Evolutionary conservation across 2,329 filamentous ascomycete genomes (phyloP).

Genomic region (Metarhizium guizhouense): DNA sequence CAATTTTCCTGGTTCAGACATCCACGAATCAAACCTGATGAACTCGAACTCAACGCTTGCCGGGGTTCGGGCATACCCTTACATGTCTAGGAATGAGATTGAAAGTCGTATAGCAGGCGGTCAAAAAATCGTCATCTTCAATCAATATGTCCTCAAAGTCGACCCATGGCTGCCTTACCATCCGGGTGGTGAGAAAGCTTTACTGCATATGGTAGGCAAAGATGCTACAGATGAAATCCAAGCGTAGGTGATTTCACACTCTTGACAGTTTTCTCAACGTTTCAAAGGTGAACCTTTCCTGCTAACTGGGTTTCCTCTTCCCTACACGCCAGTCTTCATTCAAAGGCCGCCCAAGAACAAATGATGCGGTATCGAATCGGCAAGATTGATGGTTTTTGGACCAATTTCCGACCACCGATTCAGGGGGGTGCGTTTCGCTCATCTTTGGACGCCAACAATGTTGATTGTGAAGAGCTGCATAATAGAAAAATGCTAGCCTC

Average conservation of each 20-base stretch:
- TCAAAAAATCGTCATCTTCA: constrained; percentile 68
- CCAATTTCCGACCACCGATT: constrained; percentile 83
- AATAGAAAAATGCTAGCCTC: constrained; percentile 18
- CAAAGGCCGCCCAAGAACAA: constrained; percentile 59
- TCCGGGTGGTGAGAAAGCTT: constrained; percentile 84
- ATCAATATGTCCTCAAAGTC: constrained; percentile 73
- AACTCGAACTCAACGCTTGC: not conserved
- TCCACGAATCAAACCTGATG: not conserved
- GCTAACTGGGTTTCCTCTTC: not conserved
- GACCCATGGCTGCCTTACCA: constrained; percentile 86
- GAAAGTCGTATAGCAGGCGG: constrained; percentile 80
- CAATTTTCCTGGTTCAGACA: too few relatives aligned
- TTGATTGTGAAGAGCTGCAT: constrained; percentile 6
- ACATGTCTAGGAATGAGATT: constrained; percentile 27
- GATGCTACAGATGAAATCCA: constrained; percentile 93
- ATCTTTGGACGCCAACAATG: constrained; percentile 24
- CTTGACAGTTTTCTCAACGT: constrained; percentile 12
- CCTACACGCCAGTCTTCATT: constrained; percentile 61
- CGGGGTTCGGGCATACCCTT: constrained; percentile 18
- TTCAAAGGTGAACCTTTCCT: not conserved
- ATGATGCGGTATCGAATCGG: constrained; percentile 85
- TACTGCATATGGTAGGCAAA: constrained; percentile 85
- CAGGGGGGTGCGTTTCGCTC: constrained; percentile 74
- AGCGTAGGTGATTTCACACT: constrained; percentile 47
- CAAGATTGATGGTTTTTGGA: constrained; percentile 70